Base-by-base conservation (phyloP, 352 stramenopile genomes). In the Phytophthora lateralis region DNA sequence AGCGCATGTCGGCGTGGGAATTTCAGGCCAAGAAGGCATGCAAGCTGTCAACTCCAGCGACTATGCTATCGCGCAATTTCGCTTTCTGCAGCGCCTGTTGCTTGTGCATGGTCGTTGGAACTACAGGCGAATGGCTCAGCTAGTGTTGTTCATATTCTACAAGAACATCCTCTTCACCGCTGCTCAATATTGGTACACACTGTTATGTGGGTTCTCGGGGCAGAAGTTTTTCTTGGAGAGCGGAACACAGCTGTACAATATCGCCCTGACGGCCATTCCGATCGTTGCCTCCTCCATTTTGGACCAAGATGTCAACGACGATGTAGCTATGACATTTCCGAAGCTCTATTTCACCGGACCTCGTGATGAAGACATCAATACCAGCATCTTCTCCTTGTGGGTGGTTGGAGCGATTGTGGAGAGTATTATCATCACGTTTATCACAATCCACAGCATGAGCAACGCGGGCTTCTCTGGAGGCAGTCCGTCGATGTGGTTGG, bases 111-210 rank as follows among this genome's bases (percentile, higher is more conserved):
- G 95, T 0, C 76, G 92, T 2, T 96, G 87, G 80, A 97, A 96
- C 69, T 98, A 98, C 62, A 80, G 87, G 10, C 85, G 95, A 12
- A 90, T 96, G 68, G 78, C 91, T 1, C 88, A 96, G 42, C 69
- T 98, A 15, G 82, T 98, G 39, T 54, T 95, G 12, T 98, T 96
- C 73, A 96, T 95, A 38, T 97, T 98, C 52, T 98, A 97, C 80
- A 98, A 98, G 71, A 98, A 92, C 58, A 91, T 94, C 39, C 58
- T 93, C 8, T 87, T 91, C 47, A 91, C 82, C 0, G 74, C 76
- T 0, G 70, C 80, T 35, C 80, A 95, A 60, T 95, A 86, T 53
- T 91, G 78, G 80, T 91, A 88, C 66, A 88, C 86, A 18, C 72
- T 83, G 18, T 55, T 90, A 55, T 89, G 74, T 41, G 86, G 80